Conservation (phyloP, 306 rosid species). For the Boehmeria nivea region DNA sequence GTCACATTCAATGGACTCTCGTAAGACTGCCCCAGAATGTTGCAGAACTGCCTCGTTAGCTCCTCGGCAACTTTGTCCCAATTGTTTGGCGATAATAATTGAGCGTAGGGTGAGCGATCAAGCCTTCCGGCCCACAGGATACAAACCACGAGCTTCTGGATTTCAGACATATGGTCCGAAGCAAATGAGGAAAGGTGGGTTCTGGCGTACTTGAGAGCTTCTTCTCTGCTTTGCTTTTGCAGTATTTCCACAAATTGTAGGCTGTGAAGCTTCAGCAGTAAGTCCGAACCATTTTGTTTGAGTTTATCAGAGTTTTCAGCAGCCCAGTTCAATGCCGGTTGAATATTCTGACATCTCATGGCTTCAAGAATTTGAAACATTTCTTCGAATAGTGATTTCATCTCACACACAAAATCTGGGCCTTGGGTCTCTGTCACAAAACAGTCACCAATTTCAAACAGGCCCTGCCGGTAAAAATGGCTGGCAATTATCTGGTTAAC, state of each 20-base stretch:
- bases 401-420: slow-evolving; percentile 46
- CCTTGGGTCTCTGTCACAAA: slow-evolving; percentile 54
- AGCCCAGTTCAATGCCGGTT: slow-evolving; percentile 89
- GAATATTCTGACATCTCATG: slow-evolving; percentile 53
- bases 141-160: slow-evolving; percentile 76
- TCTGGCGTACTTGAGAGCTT: slow-evolving; percentile 67
- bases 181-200: slow-evolving; percentile 58
- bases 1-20: slow-evolving; percentile 79
- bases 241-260: slow-evolving; percentile 61
- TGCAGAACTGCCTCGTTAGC: slow-evolving; percentile 81
- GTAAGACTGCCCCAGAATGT: slow-evolving; percentile 67
- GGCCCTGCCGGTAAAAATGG: slow-evolving; percentile 80
- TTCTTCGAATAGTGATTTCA: slow-evolving; percentile 70
- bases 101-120: slow-evolving; percentile 63
- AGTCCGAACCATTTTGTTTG: slow-evolving; percentile 57
- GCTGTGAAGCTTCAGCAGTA: slow-evolving; percentile 66
- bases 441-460: slow-evolving; percentile 75
- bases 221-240: slow-evolving; percentile 52
- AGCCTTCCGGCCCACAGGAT: slow-evolving; percentile 82
- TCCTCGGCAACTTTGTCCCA: slow-evolving; percentile 70
- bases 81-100: slow-evolving; percentile 49
- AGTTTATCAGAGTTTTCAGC: slow-evolving; percentile 51
- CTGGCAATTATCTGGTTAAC: slow-evolving; percentile 68
- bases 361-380: slow-evolving; percentile 78
- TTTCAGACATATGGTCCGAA: slow-evolving; percentile 44